Percentiles rank a stretch among this genome's conserved stretches.
These are phyloP conservation scores for Brassica cretica DNA, from an alignment of 345 rosid species.

Conservation along the genomic window DNA sequence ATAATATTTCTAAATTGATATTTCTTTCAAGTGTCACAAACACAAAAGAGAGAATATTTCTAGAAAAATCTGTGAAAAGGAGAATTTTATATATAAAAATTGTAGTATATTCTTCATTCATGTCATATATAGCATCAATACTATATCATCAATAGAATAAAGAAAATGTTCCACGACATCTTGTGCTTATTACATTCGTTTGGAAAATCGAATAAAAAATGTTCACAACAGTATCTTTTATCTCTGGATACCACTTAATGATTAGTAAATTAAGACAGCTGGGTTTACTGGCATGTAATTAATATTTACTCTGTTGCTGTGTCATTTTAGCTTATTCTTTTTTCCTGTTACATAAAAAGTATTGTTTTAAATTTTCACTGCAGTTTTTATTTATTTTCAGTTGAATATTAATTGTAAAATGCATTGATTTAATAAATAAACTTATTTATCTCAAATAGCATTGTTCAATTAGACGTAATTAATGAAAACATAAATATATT, in stretches of 20 bases:
- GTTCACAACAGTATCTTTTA: neutral
- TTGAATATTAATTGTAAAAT: too few relatives aligned
- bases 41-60: conserved; percentile 21
- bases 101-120: conserved; percentile 22
- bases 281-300: neutral
- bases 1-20: neutral
- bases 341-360: too few relatives aligned
- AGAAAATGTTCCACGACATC: neutral
- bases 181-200: conserved; percentile 20
- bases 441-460: too few relatives aligned
- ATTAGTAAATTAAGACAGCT: neutral
- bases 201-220: neutral
- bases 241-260: neutral
- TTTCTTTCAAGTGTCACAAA: conserved; percentile 37
- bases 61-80: neutral
- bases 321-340: too few relatives aligned
- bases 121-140: neutral
- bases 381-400: too few relatives aligned
- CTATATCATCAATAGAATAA: neutral
- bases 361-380: too few relatives aligned
- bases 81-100: neutral
- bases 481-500: too few relatives aligned
- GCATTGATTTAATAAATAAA: too few relatives aligned
- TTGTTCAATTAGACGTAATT: too few relatives aligned
- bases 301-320: neutral